Evolutionary conservation across 1,139 yeast species (phyloP), one percentile per base, ranked within the genome.

Genomic region (Groenewaldozyma auringiensis): DNA sequence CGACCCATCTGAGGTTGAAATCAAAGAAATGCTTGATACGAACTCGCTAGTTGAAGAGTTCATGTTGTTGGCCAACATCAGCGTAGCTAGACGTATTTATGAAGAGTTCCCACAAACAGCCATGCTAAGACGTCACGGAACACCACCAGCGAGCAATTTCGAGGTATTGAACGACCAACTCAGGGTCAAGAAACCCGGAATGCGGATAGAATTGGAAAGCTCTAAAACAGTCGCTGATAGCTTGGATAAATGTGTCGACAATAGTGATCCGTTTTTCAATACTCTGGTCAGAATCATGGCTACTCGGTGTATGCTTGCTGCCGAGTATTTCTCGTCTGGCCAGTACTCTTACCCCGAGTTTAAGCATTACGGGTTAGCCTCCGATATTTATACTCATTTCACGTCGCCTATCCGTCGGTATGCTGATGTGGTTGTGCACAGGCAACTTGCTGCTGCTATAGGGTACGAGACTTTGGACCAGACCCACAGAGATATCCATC

Each of bases 241-340:
- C 17, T 72, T 94, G 47, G 98, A 94, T 61, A 75, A 85, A 51
- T 87, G 96, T 66, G 77, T 70, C 31, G 97, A 92, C 63, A 76
- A 81, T 21, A 61, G 76, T 0, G 98, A 92, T 63, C 83, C 89
- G 4, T 94, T 87, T 61, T 88, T 94, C 75, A 94, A 94, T 66
- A 92, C 97, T 0, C 73, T 94, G 58, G 75, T 92, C 8, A 82
- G 99, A 67, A 92, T 94, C 53, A 84, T 92, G 95, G 94, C 97
- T 4, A 94, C 99, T 0, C 77, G 99, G 60, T 92, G 98, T 68
- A 94, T 94, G 98, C 86, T 88, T 84, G 96, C 98, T 2, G 99
- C 99, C 1, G 97, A 92, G 60, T 94, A 94, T 63, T 94, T 94
- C 71, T 81, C 95, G 4, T 78, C 96, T 0, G 98, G 99, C n/a